Evolutionary conservation across 768 basidiomycete species (phyloP).

Genomic region (Botryobasidium botryosum): DNA sequence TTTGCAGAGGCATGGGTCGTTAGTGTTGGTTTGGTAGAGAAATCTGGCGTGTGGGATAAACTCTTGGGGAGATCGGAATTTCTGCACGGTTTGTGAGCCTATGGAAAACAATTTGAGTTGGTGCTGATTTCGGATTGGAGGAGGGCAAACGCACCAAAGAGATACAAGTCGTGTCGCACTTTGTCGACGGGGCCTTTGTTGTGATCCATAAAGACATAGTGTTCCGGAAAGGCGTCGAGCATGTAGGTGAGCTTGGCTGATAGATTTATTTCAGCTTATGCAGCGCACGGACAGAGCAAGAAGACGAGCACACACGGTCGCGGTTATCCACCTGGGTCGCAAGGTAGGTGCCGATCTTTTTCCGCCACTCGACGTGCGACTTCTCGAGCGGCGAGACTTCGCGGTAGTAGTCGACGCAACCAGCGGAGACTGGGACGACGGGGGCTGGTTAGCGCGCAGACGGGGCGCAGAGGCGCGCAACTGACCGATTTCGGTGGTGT

Average conservation of each 20-base stretch:
- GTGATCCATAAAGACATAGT: conserved; percentile 1
- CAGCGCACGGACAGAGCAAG: no score
- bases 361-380: conserved; percentile 5
- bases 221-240: neutral
- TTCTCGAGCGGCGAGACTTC: neutral
- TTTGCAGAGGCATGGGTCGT: neutral
- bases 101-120: neutral
- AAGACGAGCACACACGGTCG: neutral
- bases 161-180: conserved; percentile 2
- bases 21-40: neutral
- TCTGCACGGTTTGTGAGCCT: neutral
- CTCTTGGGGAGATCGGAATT: neutral
- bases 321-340: conserved; percentile 1
- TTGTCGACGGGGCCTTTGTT: neutral
- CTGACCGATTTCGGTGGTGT: neutral
- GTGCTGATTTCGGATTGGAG: neutral
- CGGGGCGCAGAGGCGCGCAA: neutral
- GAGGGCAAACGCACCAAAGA: neutral
- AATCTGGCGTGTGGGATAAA: conserved; percentile 1
- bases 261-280: neutral
- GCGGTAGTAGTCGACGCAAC: neutral
- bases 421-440: neutral
- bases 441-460: neutral
- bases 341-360: conserved; percentile 7
- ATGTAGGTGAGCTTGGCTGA: neutral